A percentile compares a stretch with the other conserved stretches of the same genome.
Conservation (phyloP, 805 yeast genomes). For the Naumovozyma castellii region DNA sequence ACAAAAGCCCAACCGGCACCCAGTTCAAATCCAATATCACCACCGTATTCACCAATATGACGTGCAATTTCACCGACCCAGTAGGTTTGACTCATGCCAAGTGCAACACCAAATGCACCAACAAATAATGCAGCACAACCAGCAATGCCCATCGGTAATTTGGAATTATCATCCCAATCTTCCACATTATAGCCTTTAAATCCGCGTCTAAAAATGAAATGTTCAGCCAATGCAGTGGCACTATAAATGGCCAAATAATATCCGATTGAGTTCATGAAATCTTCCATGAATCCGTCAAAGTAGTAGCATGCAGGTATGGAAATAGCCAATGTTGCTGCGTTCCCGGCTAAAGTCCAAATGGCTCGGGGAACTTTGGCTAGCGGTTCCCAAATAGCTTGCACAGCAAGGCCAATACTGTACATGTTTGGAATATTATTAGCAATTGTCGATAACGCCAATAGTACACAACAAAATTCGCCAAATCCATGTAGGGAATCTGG, state of each 20-base stretch:
- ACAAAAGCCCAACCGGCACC: conserved; percentile 57
- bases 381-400: conserved; percentile 73
- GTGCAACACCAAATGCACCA: conserved; percentile 78
- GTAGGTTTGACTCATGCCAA: conserved; percentile 85
- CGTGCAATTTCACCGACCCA: conserved; percentile 60
- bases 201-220: conserved; percentile 64
- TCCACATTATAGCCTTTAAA: conserved; percentile 51
- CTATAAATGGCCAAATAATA: conserved; percentile 84
- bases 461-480: conserved; percentile 80
- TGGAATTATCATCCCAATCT: conserved; percentile 45
- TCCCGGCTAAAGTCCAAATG: conserved; percentile 69
- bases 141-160: conserved; percentile 67
- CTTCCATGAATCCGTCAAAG: conserved; percentile 61
- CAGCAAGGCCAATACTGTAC: conserved; percentile 80
- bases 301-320: conserved; percentile 79
- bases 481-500: conserved; percentile 74
- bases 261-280: conserved; percentile 85
- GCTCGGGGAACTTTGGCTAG: conserved; percentile 71
- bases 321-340: conserved; percentile 68
- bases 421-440: conserved; percentile 88
- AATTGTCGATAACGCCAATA: conserved; percentile 75
- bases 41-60: conserved; percentile 56
- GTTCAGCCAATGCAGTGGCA: conserved; percentile 66
- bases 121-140: conserved; percentile 69
- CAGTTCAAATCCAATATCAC: conserved; percentile 78